Conservation (phyloP, 495 filamentous ascomycete genomes). For the Pseudomonodictys pantanalensis region DNA sequence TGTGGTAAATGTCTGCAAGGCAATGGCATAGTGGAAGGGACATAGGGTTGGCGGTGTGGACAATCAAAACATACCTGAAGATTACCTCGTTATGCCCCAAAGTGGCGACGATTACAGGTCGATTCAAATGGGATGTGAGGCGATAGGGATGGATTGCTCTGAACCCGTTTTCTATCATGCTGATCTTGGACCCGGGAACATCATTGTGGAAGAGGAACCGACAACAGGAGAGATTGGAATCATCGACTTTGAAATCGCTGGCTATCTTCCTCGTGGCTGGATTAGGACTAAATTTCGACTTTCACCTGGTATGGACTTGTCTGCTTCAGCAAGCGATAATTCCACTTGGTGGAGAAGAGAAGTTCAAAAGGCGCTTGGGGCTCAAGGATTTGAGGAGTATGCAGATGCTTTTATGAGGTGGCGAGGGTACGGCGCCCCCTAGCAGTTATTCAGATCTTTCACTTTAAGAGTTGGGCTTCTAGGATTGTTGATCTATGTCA, state of each 20-base stretch:
- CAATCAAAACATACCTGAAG: neutral
- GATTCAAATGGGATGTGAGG: neutral
- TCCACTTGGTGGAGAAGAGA: neutral
- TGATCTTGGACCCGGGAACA: neutral
- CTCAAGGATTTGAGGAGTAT: neutral
- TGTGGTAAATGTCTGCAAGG: neutral
- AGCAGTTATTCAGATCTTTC: neutral
- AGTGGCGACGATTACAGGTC: neutral
- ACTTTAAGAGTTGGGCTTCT: too few relatives aligned
- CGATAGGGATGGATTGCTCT: neutral
- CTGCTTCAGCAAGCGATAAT: neutral
- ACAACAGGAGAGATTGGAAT: neutral
- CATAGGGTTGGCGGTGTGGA: neutral
- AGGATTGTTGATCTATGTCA: too few relatives aligned
- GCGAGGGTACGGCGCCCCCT: neutral
- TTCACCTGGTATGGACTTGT: neutral
- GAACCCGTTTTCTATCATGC: neutral
- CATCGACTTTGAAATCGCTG: neutral
- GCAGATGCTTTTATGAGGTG: constrained; percentile 1
- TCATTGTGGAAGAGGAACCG: neutral
- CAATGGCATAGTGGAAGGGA: neutral
- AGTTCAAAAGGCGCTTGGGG: constrained; percentile 3
- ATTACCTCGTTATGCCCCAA: neutral
- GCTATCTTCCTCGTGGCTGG: neutral
- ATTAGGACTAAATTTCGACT: constrained; percentile 5